Base-by-base conservation (phyloP, 148 eudicot species). In the Rhododendron kiyosumense region DNA sequence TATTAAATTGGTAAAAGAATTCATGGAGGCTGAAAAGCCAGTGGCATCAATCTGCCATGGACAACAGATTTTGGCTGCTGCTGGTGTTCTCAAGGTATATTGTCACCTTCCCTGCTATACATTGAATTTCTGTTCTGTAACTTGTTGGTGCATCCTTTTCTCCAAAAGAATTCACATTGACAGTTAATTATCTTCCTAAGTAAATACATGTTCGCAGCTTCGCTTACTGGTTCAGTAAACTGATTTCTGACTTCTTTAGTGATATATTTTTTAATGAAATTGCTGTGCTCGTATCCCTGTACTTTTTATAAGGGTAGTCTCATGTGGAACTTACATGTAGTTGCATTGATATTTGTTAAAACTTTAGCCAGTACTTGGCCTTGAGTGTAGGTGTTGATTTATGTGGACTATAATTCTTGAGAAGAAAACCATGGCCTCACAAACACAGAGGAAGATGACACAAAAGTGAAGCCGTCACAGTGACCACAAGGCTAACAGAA, bases 41-140 rank as follows among this genome's bases (percentile, higher is more conserved):
- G 92, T 97, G 82, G 99, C 99, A 86, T 97, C 99, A 81, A 97
- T 97, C 85, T 97, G 99, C 92, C 99, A 97, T 86, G 99, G 99
- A 52, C 99, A 97, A 88, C 99, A 97, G 92, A 94, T 97, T 84
- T 90, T 97, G 83, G 86, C 99, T 87, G 99, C 99, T 83, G 99
- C 99, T 86, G 98, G 96, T 87, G 96, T 94, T 86, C 94, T 97
- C 78, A 93, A 95, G 99, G 99, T 97, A 90, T 1, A 7, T 84
- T 82, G 30, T 84, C 15, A 32, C 24, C 51, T 49, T 61, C 28
- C 2, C 24, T 77, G 14, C 22, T 49, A 49, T 73, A 18, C 1
- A 30, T 8, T 22, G 13, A 57, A 38, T 5, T 76, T 57, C 63
- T 59, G 10, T 57, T n/a, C 3, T 30, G 8, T 34, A 51, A 15